phyloP scores from a whole-genome alignment of 2,329 filamentous ascomycete genomes.

The Plectosphaerella cucumerina region DNA sequence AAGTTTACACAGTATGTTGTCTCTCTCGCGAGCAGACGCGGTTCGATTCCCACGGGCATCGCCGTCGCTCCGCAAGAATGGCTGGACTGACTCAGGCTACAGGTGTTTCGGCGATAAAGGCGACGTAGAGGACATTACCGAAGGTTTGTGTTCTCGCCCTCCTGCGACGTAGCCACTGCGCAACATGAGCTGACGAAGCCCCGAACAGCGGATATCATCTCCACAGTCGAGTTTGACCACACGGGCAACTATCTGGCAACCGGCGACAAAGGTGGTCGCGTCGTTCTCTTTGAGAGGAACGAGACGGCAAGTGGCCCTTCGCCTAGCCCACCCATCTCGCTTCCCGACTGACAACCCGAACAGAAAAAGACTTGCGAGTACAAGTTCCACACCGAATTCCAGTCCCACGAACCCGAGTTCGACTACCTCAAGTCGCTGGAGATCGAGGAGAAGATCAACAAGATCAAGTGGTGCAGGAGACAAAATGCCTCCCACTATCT shows the following conservation, averaged over 20 bases:
- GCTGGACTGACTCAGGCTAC: constrained; percentile 19
- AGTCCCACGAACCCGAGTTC: constrained; percentile 98
- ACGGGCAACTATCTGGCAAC: constrained; percentile 86
- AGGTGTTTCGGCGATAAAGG: constrained; percentile 99
- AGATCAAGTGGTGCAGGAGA: constrained; percentile 99
- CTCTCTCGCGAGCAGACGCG: neutral
- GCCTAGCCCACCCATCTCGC: neutral
- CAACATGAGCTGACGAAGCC: neutral
- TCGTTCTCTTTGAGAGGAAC: constrained; percentile 87
- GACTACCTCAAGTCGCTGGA: constrained; percentile 99
- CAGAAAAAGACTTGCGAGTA: constrained; percentile 99
- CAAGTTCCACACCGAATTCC: constrained; percentile 99
- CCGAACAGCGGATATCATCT: constrained; percentile 81
- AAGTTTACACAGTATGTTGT: constrained; percentile 91
- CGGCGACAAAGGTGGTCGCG: constrained; percentile 83
- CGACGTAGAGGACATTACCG: constrained; percentile 97
- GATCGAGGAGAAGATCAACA: constrained; percentile 99
- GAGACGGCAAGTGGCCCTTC: constrained; percentile 68
- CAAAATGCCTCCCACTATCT: constrained; percentile 99
- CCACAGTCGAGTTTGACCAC: constrained; percentile 86
- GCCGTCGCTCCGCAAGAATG: constrained; percentile 11
- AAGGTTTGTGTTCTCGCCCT: constrained; percentile 53
- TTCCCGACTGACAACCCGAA: constrained; percentile 24
- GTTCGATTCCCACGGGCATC: constrained; percentile 1
- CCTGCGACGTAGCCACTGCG: neutral